Base-by-base conservation (phyloP, 2,329 filamentous ascomycete genomes). In the Fusarium clavum region DNA sequence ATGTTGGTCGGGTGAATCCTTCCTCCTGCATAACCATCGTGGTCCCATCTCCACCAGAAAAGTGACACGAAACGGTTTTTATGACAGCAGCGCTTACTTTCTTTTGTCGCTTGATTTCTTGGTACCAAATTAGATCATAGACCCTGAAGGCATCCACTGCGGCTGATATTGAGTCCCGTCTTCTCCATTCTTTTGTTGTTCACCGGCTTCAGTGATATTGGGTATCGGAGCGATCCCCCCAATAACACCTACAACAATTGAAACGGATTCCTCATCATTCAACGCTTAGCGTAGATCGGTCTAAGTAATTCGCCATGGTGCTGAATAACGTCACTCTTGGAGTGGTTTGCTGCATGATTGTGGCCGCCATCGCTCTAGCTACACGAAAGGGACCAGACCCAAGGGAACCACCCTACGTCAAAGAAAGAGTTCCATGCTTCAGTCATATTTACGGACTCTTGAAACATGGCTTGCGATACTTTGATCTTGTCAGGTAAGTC, bases 381-480 rank as follows among this genome's bases (percentile, higher is more conserved):
- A 58, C 48, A 1, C 61, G 30, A 18, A 69, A 62, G 13, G 10
- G 53, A 22, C 68, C 64, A 5, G 69, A 72, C 3, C 29, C 24
- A 18, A 67, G 64, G 18, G 69, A 72, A 5, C 69, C 69, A 5
- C 61, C 68, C 0, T 69, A 69, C 3, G 55, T 72, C 29, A 69
- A 69, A 40, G 68, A 72, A 38, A 48, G 3, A 3, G 25, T 72
- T 0, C 64, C 68, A 0, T 71, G 60, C 27, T 41, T 71, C 27
- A 59, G 64, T 47, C 68, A 72, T 12, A 69, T 72, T 13, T 69
- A 69, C 14, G 64, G 69, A 25, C 32, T 71, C 0, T 41, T 72
- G 9, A 69, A 57, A 6, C 55, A 71, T 71, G 69, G 69, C 32
- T 16, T 72, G 12, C 46, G 61, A 16, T 72, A 72, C 12, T 71